A percentile compares a stretch with the other conserved stretches of the same genome.
Conservation (phyloP, 192 early-diverging fungal genomes). For the Diversispora epigaea region DNA sequence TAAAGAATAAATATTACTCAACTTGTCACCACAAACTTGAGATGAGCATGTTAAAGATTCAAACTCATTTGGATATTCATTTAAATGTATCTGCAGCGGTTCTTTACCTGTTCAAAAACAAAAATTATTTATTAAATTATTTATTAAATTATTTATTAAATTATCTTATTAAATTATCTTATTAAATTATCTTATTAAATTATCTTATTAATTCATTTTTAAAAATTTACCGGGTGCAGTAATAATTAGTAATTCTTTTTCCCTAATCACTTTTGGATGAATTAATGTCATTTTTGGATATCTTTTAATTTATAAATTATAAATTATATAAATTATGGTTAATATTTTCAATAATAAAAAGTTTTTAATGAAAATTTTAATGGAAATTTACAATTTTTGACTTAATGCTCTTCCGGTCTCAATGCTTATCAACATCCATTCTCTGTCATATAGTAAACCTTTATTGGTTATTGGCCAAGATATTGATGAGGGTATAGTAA, state of each 20-base stretch:
- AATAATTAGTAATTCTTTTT: constrained; percentile 46
- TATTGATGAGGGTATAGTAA: constrained; percentile 41
- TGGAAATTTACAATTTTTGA: constrained; percentile 52
- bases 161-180: background rate
- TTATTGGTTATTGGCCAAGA: constrained; percentile 56
- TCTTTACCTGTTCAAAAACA: background rate
- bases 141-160: background rate
- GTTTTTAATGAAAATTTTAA: background rate
- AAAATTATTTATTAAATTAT: background rate
- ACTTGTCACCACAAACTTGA: constrained; percentile 45
- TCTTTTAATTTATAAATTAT: constrained; percentile 4
- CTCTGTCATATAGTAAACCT: constrained; percentile 63
- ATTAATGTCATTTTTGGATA: constrained; percentile 65
- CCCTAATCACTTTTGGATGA: constrained; percentile 45
- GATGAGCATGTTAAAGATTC: constrained; percentile 36
- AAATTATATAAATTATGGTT: background rate
- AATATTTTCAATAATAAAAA: background rate
- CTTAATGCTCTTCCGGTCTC: constrained; percentile 57
- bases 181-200: too few species aligned
- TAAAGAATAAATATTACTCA: constrained; percentile 21
- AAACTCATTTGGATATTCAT: constrained; percentile 32
- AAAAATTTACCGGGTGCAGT: constrained; percentile 35
- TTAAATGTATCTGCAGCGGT: background rate
- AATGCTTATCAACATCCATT: constrained; percentile 63
- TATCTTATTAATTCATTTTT: background rate